Base-by-base conservation (phyloP, 257 asterid genomes). In the Solanum clarkiae region DNA sequence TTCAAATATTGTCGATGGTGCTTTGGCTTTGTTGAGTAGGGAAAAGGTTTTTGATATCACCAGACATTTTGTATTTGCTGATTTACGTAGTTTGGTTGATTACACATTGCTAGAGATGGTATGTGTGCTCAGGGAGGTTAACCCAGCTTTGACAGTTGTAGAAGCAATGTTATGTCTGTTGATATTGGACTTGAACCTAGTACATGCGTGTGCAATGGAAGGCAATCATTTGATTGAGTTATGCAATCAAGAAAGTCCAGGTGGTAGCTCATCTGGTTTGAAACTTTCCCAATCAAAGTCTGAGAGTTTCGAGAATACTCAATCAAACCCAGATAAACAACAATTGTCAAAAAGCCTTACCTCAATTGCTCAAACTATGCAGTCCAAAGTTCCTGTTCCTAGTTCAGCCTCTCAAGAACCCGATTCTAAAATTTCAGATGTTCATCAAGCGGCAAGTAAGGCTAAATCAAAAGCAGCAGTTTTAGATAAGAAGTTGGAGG, bases 71-170 rank as follows among this genome's bases (percentile, higher is more conserved):
- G 80, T 89, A 7, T 93, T 96, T 69, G 86, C 88, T 24, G 92
- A 91, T 60, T 86, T 93, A 54, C 88, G 88, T 82, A 88, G 83
- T 84, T 86, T 94, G 55, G 97, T 92, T 8, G 89, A 90, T 63
- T 94, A 90, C 87, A 93, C 94, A 2, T 82, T 94, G 69, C 84
- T 93, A 36, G 99, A 96, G 92, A 96, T 94, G 97, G 80, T 96
- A 71, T 90, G 87, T 60, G 93, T 93, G 53, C 90, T 96, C 80
- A 90, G 92, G 84, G 97, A 94, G 88, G 90, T 93, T 85, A 89
- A 89, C 84, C 94, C 96, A 3, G 80, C 81, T 42, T 85, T 91
- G 84, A 88, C 93, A 13, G 84, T 93, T 81, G 87, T 87, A 10
- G 96, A 94, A 85, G 94, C 95, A 45, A 92, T 93, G 94, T 96